Conservation (phyloP, 768 basidiomycete genomes). For the Filobasidium wieringae region DNA sequence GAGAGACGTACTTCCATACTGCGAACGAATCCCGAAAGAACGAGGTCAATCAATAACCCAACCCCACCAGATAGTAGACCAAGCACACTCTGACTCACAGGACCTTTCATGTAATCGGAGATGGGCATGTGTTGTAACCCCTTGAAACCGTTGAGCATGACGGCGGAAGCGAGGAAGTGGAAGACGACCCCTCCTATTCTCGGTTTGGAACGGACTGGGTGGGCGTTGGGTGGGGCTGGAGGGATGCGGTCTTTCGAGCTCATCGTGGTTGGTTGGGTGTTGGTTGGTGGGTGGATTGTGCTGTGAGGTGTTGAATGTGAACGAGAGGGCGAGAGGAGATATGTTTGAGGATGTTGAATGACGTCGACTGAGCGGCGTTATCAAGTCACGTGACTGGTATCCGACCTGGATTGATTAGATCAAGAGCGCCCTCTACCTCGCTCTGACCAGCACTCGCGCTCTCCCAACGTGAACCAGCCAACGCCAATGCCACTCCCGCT, state of each 20-base stretch:
- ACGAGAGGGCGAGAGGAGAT: background rate
- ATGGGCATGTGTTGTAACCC: constrained; percentile 19
- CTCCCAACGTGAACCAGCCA: too few relatives aligned
- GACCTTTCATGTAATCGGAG: constrained; percentile 19
- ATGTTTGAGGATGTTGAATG: too few relatives aligned
- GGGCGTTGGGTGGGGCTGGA: constrained; percentile 4
- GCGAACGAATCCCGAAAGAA: too few relatives aligned
- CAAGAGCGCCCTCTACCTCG: background rate
- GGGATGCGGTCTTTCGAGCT: too few relatives aligned
- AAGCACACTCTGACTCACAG: constrained; percentile 20
- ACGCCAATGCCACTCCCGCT: too few relatives aligned
- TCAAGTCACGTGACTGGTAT: too few relatives aligned
- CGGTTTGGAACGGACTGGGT: constrained; percentile 6
- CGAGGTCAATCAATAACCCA: background rate
- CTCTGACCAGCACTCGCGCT: too few relatives aligned
- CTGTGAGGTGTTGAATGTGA: background rate
- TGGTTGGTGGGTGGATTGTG: background rate
- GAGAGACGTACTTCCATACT: too few relatives aligned
- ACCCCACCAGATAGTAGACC: too few relatives aligned
- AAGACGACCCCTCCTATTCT: constrained; percentile 21
- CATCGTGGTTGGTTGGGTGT: background rate
- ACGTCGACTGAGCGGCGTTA: too few relatives aligned
- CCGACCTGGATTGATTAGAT: too few relatives aligned
- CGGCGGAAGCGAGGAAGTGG: constrained; percentile 21
- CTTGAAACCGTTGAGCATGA: constrained; percentile 32